Percentiles rank a stretch among this genome's conserved stretches.
Evolutionary conservation across 805 yeast genomes (phyloP).

Genomic region (Yamadazyma scolyti): DNA sequence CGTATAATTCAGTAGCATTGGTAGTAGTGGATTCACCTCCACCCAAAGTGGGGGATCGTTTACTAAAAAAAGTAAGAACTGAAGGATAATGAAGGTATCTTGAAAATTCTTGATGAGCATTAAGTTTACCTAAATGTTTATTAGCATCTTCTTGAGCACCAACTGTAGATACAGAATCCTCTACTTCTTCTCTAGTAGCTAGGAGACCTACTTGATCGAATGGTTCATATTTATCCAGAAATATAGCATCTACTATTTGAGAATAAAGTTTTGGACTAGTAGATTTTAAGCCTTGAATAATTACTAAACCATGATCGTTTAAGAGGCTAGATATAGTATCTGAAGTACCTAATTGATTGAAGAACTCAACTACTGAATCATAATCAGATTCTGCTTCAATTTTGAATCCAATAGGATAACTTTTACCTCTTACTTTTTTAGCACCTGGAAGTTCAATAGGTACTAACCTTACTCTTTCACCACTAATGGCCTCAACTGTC

Average conservation of each 20-base stretch:
- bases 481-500: neutral
- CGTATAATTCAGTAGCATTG: slow-evolving; percentile 1
- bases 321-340: neutral
- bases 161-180: slow-evolving; percentile 3
- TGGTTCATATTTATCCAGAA: too few species aligned
- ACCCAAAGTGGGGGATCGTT: slow-evolving; percentile 2
- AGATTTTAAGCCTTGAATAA: too few species aligned
- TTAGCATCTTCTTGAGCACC: too few species aligned
- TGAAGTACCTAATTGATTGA: neutral
- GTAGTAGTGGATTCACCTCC: slow-evolving; percentile 3
- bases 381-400: neutral
- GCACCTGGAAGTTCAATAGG: slow-evolving; percentile 1
- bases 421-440: neutral
- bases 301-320: slow-evolving; percentile 1
- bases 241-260: too few species aligned
- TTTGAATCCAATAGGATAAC: neutral
- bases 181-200: slow-evolving; percentile 1
- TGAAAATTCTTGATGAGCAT: slow-evolving; percentile 3
- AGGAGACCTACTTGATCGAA: slow-evolving; percentile 4
- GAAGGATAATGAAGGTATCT: slow-evolving; percentile 3
- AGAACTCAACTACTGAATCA: neutral
- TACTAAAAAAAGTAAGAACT: slow-evolving; percentile 2
- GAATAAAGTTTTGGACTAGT: too few species aligned
- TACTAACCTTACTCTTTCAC: neutral
- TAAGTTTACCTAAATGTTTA: too few species aligned